These are phyloP conservation scores for Neurospora tetrasperma DNA, from an alignment of 495 filamentous ascomycete species.

Conservation along the genomic window DNA sequence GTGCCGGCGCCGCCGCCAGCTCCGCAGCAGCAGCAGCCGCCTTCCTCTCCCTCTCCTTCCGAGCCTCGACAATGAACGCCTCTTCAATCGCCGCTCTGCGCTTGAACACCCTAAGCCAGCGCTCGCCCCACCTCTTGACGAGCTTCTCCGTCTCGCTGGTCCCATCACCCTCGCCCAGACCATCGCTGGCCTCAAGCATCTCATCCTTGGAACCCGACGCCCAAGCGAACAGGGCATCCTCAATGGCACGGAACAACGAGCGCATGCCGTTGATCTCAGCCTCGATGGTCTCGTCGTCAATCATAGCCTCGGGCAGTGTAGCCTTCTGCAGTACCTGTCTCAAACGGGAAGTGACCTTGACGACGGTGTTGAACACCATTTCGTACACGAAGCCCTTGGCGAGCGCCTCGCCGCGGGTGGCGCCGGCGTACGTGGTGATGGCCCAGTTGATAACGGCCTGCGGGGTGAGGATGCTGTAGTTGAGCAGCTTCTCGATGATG, in stretches of 20 bases:
- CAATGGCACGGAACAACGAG: constrained; percentile 66
- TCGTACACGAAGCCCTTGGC: constrained; percentile 71
- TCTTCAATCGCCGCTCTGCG: constrained; percentile 80
- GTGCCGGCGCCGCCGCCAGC: neutral
- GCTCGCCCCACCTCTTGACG: constrained; percentile 68
- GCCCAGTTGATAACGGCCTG: constrained; percentile 82
- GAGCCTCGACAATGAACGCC: constrained; percentile 40
- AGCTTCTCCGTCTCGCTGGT: constrained; percentile 48
- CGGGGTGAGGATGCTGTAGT: constrained; percentile 88
- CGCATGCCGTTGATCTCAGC: constrained; percentile 63
- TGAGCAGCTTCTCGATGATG: constrained; percentile 93
- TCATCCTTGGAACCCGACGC: constrained; percentile 64
- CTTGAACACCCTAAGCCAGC: constrained; percentile 79
- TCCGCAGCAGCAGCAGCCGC: constrained; percentile 4
- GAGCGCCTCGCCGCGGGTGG: constrained; percentile 53
- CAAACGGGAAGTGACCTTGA: constrained; percentile 85
- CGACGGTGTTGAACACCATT: constrained; percentile 75
- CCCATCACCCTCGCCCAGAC: constrained; percentile 37
- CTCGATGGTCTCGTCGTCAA: constrained; percentile 42
- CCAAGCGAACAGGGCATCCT: constrained; percentile 66
- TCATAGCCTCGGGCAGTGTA: constrained; percentile 26
- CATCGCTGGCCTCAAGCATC: constrained; percentile 43
- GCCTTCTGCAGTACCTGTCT: constrained; percentile 64
- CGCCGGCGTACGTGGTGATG: constrained; percentile 43
- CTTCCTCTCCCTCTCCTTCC: constrained; percentile 17